Conservation (phyloP, 2,329 filamentous ascomycete species). For the Bertia moriformis region DNA sequence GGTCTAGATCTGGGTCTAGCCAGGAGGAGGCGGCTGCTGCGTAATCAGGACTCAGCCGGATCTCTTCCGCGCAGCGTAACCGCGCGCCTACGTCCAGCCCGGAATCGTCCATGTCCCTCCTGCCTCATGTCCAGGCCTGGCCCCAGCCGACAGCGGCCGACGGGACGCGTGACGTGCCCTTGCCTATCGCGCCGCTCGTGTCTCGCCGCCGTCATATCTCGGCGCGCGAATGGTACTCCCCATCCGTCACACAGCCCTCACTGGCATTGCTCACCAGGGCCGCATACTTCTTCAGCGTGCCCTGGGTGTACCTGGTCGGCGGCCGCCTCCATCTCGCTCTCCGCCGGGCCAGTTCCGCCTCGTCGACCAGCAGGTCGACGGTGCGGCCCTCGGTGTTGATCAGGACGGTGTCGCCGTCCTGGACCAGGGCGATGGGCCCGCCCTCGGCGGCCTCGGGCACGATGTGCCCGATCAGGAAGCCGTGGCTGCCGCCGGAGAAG, state of each 20-base stretch:
- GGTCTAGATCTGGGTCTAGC: too few species aligned
- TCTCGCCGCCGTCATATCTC: too few species aligned
- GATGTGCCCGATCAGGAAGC: slow-evolving; percentile 48
- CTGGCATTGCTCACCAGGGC: neutral
- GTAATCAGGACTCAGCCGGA: too few species aligned
- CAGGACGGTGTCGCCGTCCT: slow-evolving; percentile 41
- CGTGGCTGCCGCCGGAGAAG: slow-evolving; percentile 42
- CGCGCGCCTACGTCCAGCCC: too few species aligned
- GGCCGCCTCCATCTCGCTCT: slow-evolving; percentile 35
- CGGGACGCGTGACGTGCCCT: too few species aligned
- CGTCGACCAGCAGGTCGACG: slow-evolving; percentile 32
- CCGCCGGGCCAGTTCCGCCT: slow-evolving; percentile 31
- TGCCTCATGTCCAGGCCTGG: too few species aligned
- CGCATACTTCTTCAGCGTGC: neutral
- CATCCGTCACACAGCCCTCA: neutral
- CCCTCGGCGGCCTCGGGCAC: slow-evolving; percentile 46
- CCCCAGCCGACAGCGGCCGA: too few species aligned
- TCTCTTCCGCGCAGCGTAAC: too few species aligned
- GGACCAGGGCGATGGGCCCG: slow-evolving; percentile 40
- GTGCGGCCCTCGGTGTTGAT: slow-evolving; percentile 41
- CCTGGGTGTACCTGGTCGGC: slow-evolving; percentile 8
- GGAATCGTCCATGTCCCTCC: too few species aligned
- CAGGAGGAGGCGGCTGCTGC: too few species aligned
- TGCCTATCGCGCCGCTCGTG: too few species aligned
- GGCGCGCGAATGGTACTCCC: too few species aligned